Conservation (phyloP, 176 grass and related monocot genomes). For the Musa beccarii region DNA sequence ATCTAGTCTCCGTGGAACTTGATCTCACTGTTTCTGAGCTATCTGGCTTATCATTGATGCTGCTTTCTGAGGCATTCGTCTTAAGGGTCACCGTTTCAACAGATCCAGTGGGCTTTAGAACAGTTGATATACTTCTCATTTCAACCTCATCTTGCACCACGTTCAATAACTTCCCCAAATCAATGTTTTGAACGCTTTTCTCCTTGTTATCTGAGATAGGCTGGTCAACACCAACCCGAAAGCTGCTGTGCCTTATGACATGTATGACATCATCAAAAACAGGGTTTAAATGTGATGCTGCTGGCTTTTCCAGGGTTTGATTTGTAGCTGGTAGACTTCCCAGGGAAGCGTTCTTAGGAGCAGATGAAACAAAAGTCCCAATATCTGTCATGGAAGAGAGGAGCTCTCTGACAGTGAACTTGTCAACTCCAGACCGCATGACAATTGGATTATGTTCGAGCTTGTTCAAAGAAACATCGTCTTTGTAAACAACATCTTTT, state of each 20-base stretch:
- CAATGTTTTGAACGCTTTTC: constrained; percentile 23
- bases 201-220: constrained; percentile 23
- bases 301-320: constrained; percentile 37
- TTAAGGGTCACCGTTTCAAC: constrained; percentile 29
- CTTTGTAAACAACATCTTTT: constrained; percentile 55
- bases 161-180: constrained; percentile 23
- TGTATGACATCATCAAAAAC: constrained; percentile 73
- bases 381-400: constrained; percentile 58
- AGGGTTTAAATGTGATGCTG: constrained; percentile 35
- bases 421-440: constrained; percentile 50
- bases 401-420: constrained; percentile 82
- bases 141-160: constrained; percentile 53
- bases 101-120: constrained; percentile 25
- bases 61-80: constrained; percentile 30
- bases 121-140: constrained; percentile 36
- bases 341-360: constrained; percentile 13
- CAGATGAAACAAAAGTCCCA: constrained; percentile 34
- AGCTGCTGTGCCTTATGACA: constrained; percentile 72
- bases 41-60: constrained; percentile 20
- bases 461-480: constrained; percentile 32
- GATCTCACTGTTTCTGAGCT: constrained; percentile 35
- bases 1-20: constrained; percentile 29
- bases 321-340: constrained; percentile 25
- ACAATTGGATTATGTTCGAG: constrained; percentile 21
- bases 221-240: constrained; percentile 44